Percentiles rank a stretch among this genome's conserved stretches.
Conservation (phyloP, 441 rosid genomes). For the Omphalea diandra region DNA sequence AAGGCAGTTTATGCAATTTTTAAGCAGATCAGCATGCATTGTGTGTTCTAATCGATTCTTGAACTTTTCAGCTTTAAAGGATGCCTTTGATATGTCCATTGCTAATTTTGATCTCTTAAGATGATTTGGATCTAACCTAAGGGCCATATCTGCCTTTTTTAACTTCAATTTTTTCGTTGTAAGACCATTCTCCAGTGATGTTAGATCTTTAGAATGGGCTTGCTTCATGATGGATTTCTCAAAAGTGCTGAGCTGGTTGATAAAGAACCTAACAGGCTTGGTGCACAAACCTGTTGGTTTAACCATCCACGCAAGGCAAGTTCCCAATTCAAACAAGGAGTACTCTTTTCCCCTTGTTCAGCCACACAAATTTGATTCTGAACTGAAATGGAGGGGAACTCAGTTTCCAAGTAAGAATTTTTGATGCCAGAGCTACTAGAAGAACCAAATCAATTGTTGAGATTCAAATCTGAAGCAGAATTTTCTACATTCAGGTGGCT, state of each 20-base stretch:
- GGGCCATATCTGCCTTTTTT: conserved; percentile 54
- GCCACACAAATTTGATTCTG: conserved; percentile 17
- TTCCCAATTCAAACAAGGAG: conserved; percentile 35
- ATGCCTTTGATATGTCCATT: conserved; percentile 61
- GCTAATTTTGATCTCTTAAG: conserved; percentile 64
- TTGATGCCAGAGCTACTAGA: conserved; percentile 22
- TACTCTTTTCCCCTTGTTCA: conserved; percentile 45
- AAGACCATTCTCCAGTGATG: conserved; percentile 61
- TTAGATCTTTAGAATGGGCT: conserved; percentile 75
- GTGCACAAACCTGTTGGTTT: conserved; percentile 40
- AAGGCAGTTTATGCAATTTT: conserved; percentile 68
- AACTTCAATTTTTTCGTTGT: conserved; percentile 46
- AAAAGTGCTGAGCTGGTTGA: conserved; percentile 30
- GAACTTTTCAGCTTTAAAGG: conserved; percentile 72
- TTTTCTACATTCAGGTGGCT: conserved; percentile 28
- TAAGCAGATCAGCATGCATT: conserved; percentile 68
- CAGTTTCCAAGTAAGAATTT: conserved; percentile 26
- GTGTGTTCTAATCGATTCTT: conserved; percentile 65
- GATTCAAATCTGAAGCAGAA: conserved; percentile 23
- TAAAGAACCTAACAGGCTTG: conserved; percentile 33
- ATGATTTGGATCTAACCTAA: conserved; percentile 53
- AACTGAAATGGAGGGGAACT: conserved; percentile 17
- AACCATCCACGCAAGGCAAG: conserved; percentile 34
- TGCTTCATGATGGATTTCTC: conserved; percentile 63
- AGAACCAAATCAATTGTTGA: conserved; percentile 29